phyloP scores from a whole-genome alignment of 75 land plant genomes.

The Cunninghamia lanceolata region DNA sequence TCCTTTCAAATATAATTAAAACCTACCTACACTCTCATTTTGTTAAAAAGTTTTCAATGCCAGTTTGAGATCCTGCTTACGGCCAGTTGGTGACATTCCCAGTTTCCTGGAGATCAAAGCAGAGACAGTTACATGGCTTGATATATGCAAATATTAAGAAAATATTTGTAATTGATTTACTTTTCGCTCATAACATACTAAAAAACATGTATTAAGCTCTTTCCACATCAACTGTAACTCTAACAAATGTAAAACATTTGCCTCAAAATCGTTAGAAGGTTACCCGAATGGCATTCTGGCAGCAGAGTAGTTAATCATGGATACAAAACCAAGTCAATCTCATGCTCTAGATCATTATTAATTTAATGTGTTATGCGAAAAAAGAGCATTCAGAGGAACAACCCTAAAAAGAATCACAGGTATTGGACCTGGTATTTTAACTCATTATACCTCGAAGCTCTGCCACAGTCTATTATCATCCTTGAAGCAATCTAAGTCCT shows the following conservation, averaged over 20 bases:
- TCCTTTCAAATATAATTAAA: background rate
- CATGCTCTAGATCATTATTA: background rate
- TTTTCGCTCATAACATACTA: background rate
- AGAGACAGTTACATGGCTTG: background rate
- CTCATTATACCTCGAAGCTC: background rate
- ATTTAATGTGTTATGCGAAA: background rate
- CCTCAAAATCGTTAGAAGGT: background rate
- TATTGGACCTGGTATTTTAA: background rate
- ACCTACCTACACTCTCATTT: constrained; percentile 22
- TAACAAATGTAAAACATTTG: background rate
- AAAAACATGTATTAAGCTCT: background rate
- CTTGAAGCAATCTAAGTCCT: background rate
- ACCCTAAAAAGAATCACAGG: background rate
- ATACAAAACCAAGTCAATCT: background rate
- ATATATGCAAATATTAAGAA: background rate
- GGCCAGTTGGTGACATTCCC: constrained; percentile 44
- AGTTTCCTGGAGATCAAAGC: constrained; percentile 27
- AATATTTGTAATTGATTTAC: background rate
- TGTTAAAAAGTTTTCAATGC: constrained; percentile 29
- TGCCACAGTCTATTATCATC: constrained; percentile 2
- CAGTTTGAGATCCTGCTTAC: constrained; percentile 45
- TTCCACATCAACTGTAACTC: too few species aligned
- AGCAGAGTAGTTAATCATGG: too few species aligned
- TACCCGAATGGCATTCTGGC: too few species aligned
- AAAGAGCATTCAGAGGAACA: background rate